Conservation (phyloP, 2,329 filamentous ascomycete species). For the Parascedosporium putredinis region DNA sequence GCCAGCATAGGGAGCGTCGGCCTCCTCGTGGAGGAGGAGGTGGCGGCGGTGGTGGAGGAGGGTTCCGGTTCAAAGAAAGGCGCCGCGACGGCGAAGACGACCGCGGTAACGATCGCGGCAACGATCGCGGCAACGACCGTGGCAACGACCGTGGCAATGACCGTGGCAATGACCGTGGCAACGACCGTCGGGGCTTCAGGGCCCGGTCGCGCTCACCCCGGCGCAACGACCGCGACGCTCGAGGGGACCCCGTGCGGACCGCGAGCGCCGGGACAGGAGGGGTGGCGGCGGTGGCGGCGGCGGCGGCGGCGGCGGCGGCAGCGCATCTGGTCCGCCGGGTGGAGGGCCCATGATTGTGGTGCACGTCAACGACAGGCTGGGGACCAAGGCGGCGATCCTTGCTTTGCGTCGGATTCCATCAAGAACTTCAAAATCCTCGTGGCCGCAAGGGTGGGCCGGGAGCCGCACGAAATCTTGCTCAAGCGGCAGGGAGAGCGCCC, state of each 20-base stretch:
- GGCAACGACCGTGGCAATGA: conserved; percentile 16
- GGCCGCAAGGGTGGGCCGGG: conserved; percentile 75
- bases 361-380: conserved; percentile 86
- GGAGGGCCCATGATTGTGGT: conserved; percentile 86
- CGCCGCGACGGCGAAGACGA: conserved; percentile 32
- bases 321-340: too few species aligned
- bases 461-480: conserved; percentile 83
- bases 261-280: conserved; percentile 25
- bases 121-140: conserved; percentile 37
- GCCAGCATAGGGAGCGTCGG: background rate
- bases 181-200: conserved; percentile 15
- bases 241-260: conserved; percentile 15
- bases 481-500: conserved; percentile 87
- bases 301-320: too few species aligned
- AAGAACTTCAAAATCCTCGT: conserved; percentile 86
- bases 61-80: conserved; percentile 51
- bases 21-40: background rate
- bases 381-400: conserved; percentile 90
- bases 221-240: conserved; percentile 14
- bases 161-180: conserved; percentile 20
- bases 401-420: conserved; percentile 73
- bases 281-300: conserved; percentile 16
- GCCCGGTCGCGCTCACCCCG: conserved; percentile 17
- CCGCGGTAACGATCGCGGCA: conserved; percentile 20
- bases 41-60: too few species aligned